Base-by-base conservation (phyloP, 1,284 basidiomycete genomes). In the Termitomyces sp. region DNA sequence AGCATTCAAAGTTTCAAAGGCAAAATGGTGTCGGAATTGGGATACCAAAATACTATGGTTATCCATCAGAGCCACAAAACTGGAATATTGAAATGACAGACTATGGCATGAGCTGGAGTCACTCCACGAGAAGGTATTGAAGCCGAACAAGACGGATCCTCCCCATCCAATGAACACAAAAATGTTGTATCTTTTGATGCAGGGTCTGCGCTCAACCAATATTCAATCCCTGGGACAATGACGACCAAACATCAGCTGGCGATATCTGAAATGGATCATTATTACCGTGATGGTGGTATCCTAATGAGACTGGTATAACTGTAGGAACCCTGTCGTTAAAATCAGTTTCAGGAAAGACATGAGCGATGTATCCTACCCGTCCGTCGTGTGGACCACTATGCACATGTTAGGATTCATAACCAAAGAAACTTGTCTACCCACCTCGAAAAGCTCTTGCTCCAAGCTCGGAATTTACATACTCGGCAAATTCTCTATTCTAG, bases 261-360 rank as follows among this genome's bases (percentile, higher is more conserved):
- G 3, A 21, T 36, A 51, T 28, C 41, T 36, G 26, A 38, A 34
- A 17, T 38, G 15, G 2, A 30, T 15, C 28, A 17, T 30, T 30
- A 61, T 39, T 59, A 72, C 77, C 74, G 53, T 78, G 76, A 53
- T 79, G 77, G 51, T 68, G 67, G 61, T 75, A 79, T 15, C 77
- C 77, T 3, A 77, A 52, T 3, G 54, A 55, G 1, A 55, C 69
- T 1, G 76, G 73, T 19, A 77, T 73, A 48, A 77, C 69, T 0
- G 76, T 79, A 0, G 77, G 76, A 10, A 78, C 76, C 1, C 76
- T 78, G 39, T 12, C 5, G 19, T 30, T 33, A 28, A 6, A 17
- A 64, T 54, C 24, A 55, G 15, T 43, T 5, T 21, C 24, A 9
- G 12, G 13, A 44, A 39, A 38, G 15, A 33, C 42, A 33, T n/a